Evolutionary conservation across 345 rosid species (phyloP).

Genomic region (Hypericum perforatum): DNA sequence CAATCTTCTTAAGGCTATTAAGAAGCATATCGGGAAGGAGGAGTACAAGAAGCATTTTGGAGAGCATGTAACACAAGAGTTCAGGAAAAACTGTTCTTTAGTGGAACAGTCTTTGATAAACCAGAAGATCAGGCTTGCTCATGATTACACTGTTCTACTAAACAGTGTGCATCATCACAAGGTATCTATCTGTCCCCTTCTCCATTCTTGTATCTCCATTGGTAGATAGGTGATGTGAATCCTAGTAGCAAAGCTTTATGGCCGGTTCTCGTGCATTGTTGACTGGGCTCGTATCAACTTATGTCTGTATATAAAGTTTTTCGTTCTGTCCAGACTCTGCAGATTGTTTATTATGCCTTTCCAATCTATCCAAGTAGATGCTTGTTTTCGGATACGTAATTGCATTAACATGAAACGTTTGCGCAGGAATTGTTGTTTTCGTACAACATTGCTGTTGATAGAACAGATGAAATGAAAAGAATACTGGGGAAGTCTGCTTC

Average conservation of each 20-base stretch:
- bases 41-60: constrained; percentile 59
- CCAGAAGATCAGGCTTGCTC: constrained; percentile 59
- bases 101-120: constrained; percentile 22
- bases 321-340: too few species aligned
- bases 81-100: constrained; percentile 32
- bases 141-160: constrained; percentile 52
- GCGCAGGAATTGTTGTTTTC: constrained; percentile 73
- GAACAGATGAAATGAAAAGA: constrained; percentile 71
- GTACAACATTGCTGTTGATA: constrained; percentile 83
- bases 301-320: too few species aligned
- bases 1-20: constrained; percentile 56
- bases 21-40: constrained; percentile 65
- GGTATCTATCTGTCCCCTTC: constrained; percentile 32
- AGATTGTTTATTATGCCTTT: too few species aligned
- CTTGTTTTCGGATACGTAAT: too few species aligned
- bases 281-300: too few species aligned
- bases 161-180: constrained; percentile 76
- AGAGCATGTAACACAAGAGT: constrained; percentile 49
- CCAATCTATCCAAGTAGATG: too few species aligned
- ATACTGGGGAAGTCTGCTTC: constrained; percentile 75
- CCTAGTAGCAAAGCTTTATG: too few species aligned
- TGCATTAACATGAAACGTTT: too few species aligned
- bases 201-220: not conserved
- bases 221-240: too few species aligned
- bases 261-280: too few species aligned